Percentiles rank a stretch among this genome's conserved stretches.
Conservation (phyloP, 495 filamentous ascomycete species). For the Aspergillus wentii region DNA sequence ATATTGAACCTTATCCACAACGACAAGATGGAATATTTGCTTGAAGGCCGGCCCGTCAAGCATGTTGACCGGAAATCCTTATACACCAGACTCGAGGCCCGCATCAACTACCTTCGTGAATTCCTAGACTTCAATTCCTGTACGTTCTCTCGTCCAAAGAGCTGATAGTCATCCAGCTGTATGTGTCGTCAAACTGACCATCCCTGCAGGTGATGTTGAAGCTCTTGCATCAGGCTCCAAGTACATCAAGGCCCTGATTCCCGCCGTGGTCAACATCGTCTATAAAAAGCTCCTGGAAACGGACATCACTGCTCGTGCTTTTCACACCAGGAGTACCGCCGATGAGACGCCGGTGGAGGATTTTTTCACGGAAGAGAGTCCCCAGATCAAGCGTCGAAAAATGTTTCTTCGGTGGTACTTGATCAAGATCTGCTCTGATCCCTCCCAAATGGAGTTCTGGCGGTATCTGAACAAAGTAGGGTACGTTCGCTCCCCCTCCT, state of each 20-base stretch:
- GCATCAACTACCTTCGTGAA: constrained; percentile 64
- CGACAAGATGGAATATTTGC: constrained; percentile 12
- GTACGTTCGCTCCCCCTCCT: too few species aligned
- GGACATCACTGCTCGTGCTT: constrained; percentile 69
- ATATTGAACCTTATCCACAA: neutral
- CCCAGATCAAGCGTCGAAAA: constrained; percentile 70
- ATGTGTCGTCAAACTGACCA: neutral
- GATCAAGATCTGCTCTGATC: constrained; percentile 64
- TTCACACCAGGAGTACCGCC: constrained; percentile 61
- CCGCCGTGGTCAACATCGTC: constrained; percentile 63
- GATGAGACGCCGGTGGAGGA: constrained; percentile 59
- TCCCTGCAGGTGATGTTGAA: constrained; percentile 55
- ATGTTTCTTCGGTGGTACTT: constrained; percentile 71
- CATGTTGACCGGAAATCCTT: constrained; percentile 67
- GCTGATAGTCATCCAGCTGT: constrained; percentile 1
- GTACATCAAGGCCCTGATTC: constrained; percentile 71
- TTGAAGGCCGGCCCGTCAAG: constrained; percentile 25
- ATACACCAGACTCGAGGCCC: constrained; percentile 60
- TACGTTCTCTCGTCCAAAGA: constrained; percentile 27
- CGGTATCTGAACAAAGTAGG: constrained; percentile 76
- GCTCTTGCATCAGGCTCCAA: constrained; percentile 60
- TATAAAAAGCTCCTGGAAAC: constrained; percentile 69
- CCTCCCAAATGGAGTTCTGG: constrained; percentile 70
- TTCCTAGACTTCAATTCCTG: constrained; percentile 69
- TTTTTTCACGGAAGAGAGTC: constrained; percentile 55